Base-by-base conservation (phyloP, 2,329 filamentous ascomycete species). In the Colletotrichum lini region DNA sequence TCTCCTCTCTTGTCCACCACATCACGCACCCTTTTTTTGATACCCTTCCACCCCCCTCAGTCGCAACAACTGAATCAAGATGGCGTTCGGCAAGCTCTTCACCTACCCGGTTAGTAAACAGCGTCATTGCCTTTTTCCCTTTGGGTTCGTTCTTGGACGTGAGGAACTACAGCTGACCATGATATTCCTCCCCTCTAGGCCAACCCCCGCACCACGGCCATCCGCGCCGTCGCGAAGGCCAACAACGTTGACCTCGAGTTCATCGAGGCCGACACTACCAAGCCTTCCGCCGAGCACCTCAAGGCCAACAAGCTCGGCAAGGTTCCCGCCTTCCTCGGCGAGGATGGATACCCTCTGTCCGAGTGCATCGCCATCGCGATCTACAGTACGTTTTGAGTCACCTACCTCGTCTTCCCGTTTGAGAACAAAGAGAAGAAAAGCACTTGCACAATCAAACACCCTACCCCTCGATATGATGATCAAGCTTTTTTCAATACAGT, bases 41-140 rank as follows among this genome's bases (percentile, higher is more conserved):
- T 72, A 73, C 69, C 72, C 73, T 72, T 75, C 76, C 74, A 75
- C 71, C 75, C 66, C 67, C 67, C 75, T 73, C 72, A 74, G 73
- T 75, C 65, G 64, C 70, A 67, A 77, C 59, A 72, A 75, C 75
- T 76, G 79, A 81, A 80, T 83, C 87, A 94, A 90, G 84, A 97
- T 97, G 93, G 89, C 94, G 83, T 98, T 99, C 90, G 96, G 96
- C 88, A 99, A 97, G 89, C 91, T 99, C 82, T 98, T 96, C 91
- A 93, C 93, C 83, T 91, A 90, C 84, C 83, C 90, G 87, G 96
- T 97, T 92, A 78, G 84, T 72, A 66, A 57, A 73, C 21, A 8
- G 42, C 30, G 4, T 42, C 67, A 65, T 65, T 73, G 47, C 16
- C 15, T 30, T 59, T 61, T n/a, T 13, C 30, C 15, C 15, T 35